Evolutionary conservation across 768 basidiomycete genomes (phyloP).

Genomic region (Boletellus sp.): DNA sequence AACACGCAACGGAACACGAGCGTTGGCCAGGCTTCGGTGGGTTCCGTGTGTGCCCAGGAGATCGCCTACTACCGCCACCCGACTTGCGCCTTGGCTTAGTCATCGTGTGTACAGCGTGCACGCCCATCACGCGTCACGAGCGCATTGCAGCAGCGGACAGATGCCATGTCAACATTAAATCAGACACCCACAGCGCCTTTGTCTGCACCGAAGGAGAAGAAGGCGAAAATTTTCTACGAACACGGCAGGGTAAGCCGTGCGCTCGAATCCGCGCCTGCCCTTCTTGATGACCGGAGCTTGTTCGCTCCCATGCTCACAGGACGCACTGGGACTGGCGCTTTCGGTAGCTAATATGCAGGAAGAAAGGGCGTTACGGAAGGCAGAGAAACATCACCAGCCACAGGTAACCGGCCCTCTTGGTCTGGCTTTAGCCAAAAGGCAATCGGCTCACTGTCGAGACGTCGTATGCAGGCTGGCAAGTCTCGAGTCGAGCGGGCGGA

Average conservation of each 20-base stretch:
- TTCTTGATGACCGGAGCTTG: slow-evolving; percentile 22
- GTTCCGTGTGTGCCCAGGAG: slow-evolving; percentile 15
- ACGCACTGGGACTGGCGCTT: slow-evolving; percentile 44
- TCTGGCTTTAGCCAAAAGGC: slow-evolving; percentile 13
- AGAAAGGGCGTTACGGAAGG: slow-evolving; percentile 39
- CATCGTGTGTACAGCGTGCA: background rate
- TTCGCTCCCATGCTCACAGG: slow-evolving; percentile 32
- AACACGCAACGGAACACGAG: slow-evolving; percentile 8
- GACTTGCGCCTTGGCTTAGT: slow-evolving; percentile 16
- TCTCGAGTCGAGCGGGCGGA: slow-evolving; percentile 26
- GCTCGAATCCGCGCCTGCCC: slow-evolving; percentile 3
- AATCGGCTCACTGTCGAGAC: slow-evolving; percentile 17
- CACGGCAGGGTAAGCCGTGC: slow-evolving; percentile 30
- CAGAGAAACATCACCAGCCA: slow-evolving; percentile 37
- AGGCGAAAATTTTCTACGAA: slow-evolving; percentile 28
- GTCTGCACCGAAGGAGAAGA: slow-evolving; percentile 26
- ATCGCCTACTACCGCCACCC: slow-evolving; percentile 17
- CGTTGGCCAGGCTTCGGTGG: slow-evolving; percentile 17
- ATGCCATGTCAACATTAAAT: slow-evolving; percentile 28
- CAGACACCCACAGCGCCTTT: slow-evolving; percentile 18
- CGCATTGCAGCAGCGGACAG: slow-evolving; percentile 5
- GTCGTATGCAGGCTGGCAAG: slow-evolving; percentile 25
- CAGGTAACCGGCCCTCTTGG: slow-evolving; percentile 31
- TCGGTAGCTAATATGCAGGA: slow-evolving; percentile 46
- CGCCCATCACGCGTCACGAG: slow-evolving; percentile 15